Evolutionary conservation across 768 basidiomycete genomes (phyloP), one percentile per base, ranked within the genome.

Genomic region (Asterophora parasitica): DNA sequence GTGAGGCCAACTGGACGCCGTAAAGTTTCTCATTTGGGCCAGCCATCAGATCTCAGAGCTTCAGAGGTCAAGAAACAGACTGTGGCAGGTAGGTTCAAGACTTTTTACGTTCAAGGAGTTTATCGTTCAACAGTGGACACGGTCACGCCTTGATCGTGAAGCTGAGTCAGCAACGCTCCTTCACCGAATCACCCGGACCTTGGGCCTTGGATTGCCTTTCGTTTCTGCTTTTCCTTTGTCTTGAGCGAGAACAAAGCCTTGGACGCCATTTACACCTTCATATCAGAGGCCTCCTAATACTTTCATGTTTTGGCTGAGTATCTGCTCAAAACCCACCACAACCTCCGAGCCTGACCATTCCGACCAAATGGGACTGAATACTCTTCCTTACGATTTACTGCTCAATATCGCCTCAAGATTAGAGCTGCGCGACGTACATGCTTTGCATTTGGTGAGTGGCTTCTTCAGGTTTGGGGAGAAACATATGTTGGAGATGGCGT

Each of bases 371-470:
- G 64, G 64, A 39, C 61, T 73, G 34, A 63, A 64, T 50, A 70
- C 67, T 4, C 68, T 88, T 15, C 85, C 85, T 0, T 85, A 85
- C 63, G 85, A 88, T 67, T 68, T 87, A 15, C 61, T 88, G 36
- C 73, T 87, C 47, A 82, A 83, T 67, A 77, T 88, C 61, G 76
- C 81, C 4, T 73, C 72, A 35, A 77, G 79, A 64, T 74, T 87
- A 27, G 73, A 82, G 53, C 65, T 82, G 55, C 65, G 64, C 38
- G 85, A 86, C 63, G 70, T 87, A 15, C 75, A 79, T 60, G 63
- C 74, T 39, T 62, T 87, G 7, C 83, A 85, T 59, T 59, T 75
- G 47, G 85, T 86, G 64, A 73, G 82, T 68, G 6, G 13, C 4
- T 7, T 30, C 17, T 34, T 15, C 37, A 8, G 16, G 31, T 42